Percentiles rank a stretch among this genome's conserved stretches.
Conservation (phyloP, 1,284 basidiomycete species). For the Pseudozyma hubeiensis region DNA sequence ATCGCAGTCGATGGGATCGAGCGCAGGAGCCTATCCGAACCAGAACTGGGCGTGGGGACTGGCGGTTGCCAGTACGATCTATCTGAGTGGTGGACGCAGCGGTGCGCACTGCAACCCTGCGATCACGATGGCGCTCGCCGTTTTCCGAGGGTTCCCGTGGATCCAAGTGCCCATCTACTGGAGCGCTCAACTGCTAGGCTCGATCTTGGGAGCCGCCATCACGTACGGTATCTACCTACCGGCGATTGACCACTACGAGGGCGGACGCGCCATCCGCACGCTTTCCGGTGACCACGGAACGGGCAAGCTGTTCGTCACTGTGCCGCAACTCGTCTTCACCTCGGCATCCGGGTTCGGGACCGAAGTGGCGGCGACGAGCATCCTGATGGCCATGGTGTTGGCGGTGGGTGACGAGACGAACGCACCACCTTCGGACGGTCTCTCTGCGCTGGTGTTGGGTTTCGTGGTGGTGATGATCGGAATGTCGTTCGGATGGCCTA, state of each 20-base stretch:
- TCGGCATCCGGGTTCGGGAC: conserved; percentile 39
- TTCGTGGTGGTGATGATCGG: conserved; percentile 74
- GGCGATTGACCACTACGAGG: conserved; percentile 79
- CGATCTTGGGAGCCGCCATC: conserved; percentile 76
- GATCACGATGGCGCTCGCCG: conserved; percentile 76
- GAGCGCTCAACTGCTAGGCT: conserved; percentile 79
- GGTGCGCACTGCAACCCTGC: conserved; percentile 56
- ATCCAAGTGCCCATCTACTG: conserved; percentile 81
- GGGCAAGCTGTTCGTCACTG: conserved; percentile 80
- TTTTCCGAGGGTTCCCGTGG: conserved; percentile 81
- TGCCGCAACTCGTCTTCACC: conserved; percentile 68
- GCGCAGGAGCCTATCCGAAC: conserved; percentile 36
- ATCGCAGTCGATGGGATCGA: conserved; percentile 30
- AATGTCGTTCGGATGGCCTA: conserved; percentile 74
- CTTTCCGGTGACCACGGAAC: conserved; percentile 72
- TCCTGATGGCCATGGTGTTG: conserved; percentile 55
- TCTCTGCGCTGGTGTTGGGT: conserved; percentile 74
- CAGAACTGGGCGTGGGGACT: conserved; percentile 59
- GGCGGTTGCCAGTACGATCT: conserved; percentile 57
- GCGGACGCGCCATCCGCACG: conserved; percentile 76
- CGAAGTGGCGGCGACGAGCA: conserved; percentile 50
- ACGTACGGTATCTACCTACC: conserved; percentile 82
- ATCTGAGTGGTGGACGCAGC: conserved; percentile 54
- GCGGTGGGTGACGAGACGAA: conserved; percentile 68
- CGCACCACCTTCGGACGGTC: conserved; percentile 72